phyloP scores from a whole-genome alignment of 2,329 filamentous ascomycete genomes.

The Camillea tinctor region DNA sequence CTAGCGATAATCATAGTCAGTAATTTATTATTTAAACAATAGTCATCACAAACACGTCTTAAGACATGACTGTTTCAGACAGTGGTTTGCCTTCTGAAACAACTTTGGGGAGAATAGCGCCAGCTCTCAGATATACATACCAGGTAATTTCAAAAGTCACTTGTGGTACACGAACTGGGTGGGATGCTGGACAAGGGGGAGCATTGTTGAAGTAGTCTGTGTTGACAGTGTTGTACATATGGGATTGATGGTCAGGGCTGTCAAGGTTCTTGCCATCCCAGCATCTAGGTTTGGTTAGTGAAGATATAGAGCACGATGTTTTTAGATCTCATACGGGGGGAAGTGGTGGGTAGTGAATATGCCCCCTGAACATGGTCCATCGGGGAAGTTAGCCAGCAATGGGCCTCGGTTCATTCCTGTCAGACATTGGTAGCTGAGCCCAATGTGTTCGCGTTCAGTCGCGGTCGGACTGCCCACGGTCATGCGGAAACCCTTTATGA shows the following conservation, averaged over 20 bases:
- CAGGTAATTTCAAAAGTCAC: slow-evolving; percentile 22
- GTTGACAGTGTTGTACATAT: slow-evolving; percentile 28
- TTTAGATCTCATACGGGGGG: slow-evolving; percentile 31
- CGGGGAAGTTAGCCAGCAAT: slow-evolving; percentile 38
- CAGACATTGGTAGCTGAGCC: slow-evolving; percentile 40
- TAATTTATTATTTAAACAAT: background rate
- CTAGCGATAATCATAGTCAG: slow-evolving; percentile 10
- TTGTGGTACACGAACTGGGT: slow-evolving; percentile 38
- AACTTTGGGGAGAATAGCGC: too few species aligned
- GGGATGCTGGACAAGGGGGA: slow-evolving; percentile 27
- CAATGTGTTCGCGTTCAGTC: slow-evolving; percentile 26
- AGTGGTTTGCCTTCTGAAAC: too few species aligned
- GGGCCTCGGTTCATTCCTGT: slow-evolving; percentile 35
- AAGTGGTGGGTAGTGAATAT: slow-evolving; percentile 42
- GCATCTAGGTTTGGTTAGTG: slow-evolving; percentile 13
- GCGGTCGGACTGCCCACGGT: slow-evolving; percentile 36
- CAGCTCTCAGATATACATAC: background rate
- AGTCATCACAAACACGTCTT: background rate
- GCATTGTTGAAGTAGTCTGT: slow-evolving; percentile 17
- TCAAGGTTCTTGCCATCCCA: slow-evolving; percentile 25
- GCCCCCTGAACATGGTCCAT: slow-evolving; percentile 36
- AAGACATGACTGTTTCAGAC: too few species aligned
- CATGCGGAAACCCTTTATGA: slow-evolving; percentile 42
- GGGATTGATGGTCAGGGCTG: slow-evolving; percentile 21
- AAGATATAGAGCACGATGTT: background rate